Base-by-base conservation (phyloP, 2,329 filamentous ascomycete genomes). In the Elsinoe ampelina region DNA sequence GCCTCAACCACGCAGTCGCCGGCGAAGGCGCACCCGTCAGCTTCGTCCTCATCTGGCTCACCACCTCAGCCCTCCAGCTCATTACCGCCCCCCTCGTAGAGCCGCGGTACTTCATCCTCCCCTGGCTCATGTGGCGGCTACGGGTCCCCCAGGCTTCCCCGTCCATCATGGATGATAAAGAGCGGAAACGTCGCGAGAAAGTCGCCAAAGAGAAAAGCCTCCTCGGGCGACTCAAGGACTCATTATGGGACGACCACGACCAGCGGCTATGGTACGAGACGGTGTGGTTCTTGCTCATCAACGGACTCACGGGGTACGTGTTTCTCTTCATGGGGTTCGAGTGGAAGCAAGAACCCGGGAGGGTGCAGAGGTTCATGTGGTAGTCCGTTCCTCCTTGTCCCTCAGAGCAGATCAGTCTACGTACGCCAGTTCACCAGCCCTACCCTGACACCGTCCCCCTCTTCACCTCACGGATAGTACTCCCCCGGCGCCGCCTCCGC, bases 61-160 rank as follows among this genome's bases (percentile, higher is more conserved):
- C 83, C 3, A 80, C 91, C 0, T 90, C 90, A 0, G 67, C 85
- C 0, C 76, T 95, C 2, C 92, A 88, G 0, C 80, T 98, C 11
- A 74, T 95, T 56, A 93, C 89, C 0, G 91, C 93, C 0, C 91
- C 93, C 0, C 79, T 98, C 0, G 92, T 98, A 8, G 93, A 98
- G 70, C 93, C 93, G 12, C 82, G 93, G 12, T 98, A 98, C 71
- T 95, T 95, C 70, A 95, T 98, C 67, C 78, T 96, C 11, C 91
- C 92, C 0, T 98, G 90, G 89, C 80, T 96, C 7, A 84, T 96
- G 65, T 97, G 91, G 89, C 80, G 93, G 0, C 72, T 97, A 6
- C 80, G 95, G 65, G 73, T 95, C 0, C 89, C 89, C 0, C 61
- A 58, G 35, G 30, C 56, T 11, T 36, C 50, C 8, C 45, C 57